A percentile compares a stretch with the other conserved stretches of the same genome.
phyloP scores from a whole-genome alignment of 805 yeast genomes.

The Ogataea chonburiensis region DNA sequence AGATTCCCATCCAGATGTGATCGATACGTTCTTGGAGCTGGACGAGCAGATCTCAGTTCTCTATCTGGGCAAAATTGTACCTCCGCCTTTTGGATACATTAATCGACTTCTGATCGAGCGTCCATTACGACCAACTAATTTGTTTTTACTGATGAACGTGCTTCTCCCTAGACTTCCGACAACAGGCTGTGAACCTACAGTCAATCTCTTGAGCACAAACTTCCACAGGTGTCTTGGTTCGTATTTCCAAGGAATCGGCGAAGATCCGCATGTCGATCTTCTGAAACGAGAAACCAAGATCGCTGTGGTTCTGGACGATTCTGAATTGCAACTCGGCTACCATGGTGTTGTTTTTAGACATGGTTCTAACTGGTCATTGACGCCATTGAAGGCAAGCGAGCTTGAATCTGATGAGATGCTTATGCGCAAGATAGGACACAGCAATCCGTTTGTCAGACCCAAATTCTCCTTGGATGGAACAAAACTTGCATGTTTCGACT shows the following conservation, averaged over 20 bases:
- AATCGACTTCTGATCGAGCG: constrained; percentile 21
- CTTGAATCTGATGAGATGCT: not conserved
- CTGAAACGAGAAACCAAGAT: constrained; percentile 15
- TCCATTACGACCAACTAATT: constrained; percentile 11
- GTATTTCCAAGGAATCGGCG: constrained; percentile 8
- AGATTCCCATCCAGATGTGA: constrained; percentile 1
- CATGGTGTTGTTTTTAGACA: constrained; percentile 18
- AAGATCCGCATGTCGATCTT: constrained; percentile 10
- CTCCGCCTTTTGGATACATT: constrained; percentile 23
- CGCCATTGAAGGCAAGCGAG: constrained; percentile 15
- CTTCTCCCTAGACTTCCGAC: constrained; percentile 13
- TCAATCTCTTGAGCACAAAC: constrained; percentile 22
- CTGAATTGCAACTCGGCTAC: constrained; percentile 21
- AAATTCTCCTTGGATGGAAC: constrained; percentile 20
- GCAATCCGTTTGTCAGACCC: constrained; percentile 14
- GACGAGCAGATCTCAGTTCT: constrained; percentile 8
- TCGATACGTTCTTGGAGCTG: constrained; percentile 5
- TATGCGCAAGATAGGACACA: not conserved
- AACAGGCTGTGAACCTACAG: constrained; percentile 17
- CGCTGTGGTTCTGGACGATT: constrained; percentile 21
- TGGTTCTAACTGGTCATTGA: constrained; percentile 17
- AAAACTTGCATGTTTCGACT: constrained; percentile 23
- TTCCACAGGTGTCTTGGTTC: constrained; percentile 20
- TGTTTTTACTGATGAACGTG: constrained; percentile 21
- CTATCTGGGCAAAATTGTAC: constrained; percentile 14